Percentiles rank a stretch among this genome's conserved stretches.
Conservation (phyloP, 2,329 filamentous ascomycete genomes). For the Colletotrichum eremochloae region DNA sequence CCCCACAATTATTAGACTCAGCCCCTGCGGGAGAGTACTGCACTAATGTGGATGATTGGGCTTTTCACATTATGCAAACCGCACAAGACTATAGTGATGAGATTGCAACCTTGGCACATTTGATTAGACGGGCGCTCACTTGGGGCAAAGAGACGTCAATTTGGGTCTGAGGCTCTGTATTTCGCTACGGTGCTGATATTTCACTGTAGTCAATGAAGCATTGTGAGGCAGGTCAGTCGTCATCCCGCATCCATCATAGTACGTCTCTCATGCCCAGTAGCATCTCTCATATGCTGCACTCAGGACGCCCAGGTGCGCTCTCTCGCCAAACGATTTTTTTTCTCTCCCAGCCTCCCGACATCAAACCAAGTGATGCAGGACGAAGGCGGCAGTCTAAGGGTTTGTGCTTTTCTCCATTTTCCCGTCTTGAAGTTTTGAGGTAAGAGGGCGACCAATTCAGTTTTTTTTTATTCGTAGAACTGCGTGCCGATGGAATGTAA, state of each 20-base stretch:
- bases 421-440: conserved; percentile 17
- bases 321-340: conserved; percentile 34
- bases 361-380: conserved; percentile 1
- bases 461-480: conserved; percentile 41
- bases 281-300: conserved; percentile 39
- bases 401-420: background rate
- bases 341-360: conserved; percentile 21
- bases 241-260: conserved; percentile 41
- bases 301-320: conserved; percentile 38
- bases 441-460: conserved; percentile 41
- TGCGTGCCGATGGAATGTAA: conserved; percentile 44
- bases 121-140: conserved; percentile 8
- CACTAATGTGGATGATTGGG: conserved; percentile 17
- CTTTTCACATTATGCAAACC: conserved; percentile 12
- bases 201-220: conserved; percentile 24
- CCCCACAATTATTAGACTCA: conserved; percentile 6
- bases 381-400: background rate
- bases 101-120: background rate
- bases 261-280: conserved; percentile 35
- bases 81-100: background rate
- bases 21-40: background rate
- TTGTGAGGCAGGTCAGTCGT: conserved; percentile 32
- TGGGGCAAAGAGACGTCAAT: background rate
- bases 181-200: conserved; percentile 43
- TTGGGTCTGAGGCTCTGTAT: conserved; percentile 40